These are phyloP conservation scores for Fomes fomentarius DNA, from an alignment of 1,284 basidiomycete species.

Conservation along the genomic window DNA sequence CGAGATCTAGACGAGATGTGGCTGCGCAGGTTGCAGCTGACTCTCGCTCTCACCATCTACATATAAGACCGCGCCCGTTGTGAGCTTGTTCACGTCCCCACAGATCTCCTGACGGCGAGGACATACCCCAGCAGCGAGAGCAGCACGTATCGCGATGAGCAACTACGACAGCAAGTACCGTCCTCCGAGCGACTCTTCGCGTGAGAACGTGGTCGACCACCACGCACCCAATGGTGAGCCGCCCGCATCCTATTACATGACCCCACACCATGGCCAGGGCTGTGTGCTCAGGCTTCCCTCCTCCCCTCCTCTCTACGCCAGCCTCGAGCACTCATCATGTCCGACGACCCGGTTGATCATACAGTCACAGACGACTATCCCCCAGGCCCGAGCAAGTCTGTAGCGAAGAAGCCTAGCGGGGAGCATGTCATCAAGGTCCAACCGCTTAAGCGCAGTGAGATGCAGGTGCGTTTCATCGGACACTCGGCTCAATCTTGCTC, in stretches of 20 bases:
- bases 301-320: constrained; percentile 15
- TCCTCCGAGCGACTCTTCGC: constrained; percentile 37
- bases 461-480: constrained; percentile 62
- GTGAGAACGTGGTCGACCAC: constrained; percentile 78
- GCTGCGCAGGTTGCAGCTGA: constrained; percentile 22
- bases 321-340: constrained; percentile 17
- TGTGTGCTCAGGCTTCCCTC: not conserved
- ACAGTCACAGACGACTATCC: constrained; percentile 37
- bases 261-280: not conserved
- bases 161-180: constrained; percentile 33
- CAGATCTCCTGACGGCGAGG: not conserved
- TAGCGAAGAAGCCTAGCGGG: constrained; percentile 32
- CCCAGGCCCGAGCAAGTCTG: constrained; percentile 22
- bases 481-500: constrained; percentile 23
- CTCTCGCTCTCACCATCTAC: constrained; percentile 13
- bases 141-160: constrained; percentile 18
- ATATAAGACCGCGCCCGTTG: constrained; percentile 11
- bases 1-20: not conserved
- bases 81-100: not conserved
- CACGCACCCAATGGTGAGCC: constrained; percentile 65
- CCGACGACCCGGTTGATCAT: not conserved
- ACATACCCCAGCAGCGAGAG: not conserved
- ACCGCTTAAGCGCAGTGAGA: constrained; percentile 80
- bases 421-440: constrained; percentile 66
- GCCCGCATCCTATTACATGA: constrained; percentile 6